These are phyloP conservation scores for Hypericum perforatum DNA, from an alignment of 345 rosid species.

Conservation along the genomic window DNA sequence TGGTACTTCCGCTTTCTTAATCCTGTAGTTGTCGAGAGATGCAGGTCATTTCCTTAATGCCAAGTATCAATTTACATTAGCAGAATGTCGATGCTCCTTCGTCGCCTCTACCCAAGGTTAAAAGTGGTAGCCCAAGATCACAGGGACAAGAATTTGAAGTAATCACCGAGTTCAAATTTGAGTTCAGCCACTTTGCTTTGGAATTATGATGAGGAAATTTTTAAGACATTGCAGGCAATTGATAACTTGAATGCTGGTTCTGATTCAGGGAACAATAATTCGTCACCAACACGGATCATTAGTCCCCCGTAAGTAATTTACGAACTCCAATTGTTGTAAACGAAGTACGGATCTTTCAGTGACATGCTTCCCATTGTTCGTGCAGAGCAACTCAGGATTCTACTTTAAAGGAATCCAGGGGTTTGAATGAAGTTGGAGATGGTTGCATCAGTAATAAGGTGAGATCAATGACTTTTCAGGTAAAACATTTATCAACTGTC, in stretches of 20 bases:
- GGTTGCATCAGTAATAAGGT: constrained; percentile 31
- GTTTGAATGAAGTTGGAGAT: constrained; percentile 13
- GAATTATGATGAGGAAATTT: background rate
- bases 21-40: background rate
- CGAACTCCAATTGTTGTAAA: too few relatives aligned
- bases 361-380: background rate
- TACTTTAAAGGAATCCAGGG: constrained; percentile 20
- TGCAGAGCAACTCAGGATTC: constrained; percentile 22
- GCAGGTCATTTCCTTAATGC: constrained; percentile 3
- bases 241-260: background rate
- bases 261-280: background rate
- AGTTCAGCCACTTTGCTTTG: background rate
- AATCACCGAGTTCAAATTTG: background rate
- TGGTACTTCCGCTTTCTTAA: constrained; percentile 12
- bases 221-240: background rate
- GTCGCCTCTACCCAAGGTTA: constrained; percentile 6
- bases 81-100: constrained; percentile 29
- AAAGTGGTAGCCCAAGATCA: constrained; percentile 16
- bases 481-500: background rate
- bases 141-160: constrained; percentile 30
- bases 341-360: constrained; percentile 4
- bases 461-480: background rate
- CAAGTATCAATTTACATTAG: constrained; percentile 5
- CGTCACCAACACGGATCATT: too few relatives aligned
- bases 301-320: too few relatives aligned